phyloP scores from a whole-genome alignment of 2,329 filamentous ascomycete species.

The Diplocarpon rosae region DNA sequence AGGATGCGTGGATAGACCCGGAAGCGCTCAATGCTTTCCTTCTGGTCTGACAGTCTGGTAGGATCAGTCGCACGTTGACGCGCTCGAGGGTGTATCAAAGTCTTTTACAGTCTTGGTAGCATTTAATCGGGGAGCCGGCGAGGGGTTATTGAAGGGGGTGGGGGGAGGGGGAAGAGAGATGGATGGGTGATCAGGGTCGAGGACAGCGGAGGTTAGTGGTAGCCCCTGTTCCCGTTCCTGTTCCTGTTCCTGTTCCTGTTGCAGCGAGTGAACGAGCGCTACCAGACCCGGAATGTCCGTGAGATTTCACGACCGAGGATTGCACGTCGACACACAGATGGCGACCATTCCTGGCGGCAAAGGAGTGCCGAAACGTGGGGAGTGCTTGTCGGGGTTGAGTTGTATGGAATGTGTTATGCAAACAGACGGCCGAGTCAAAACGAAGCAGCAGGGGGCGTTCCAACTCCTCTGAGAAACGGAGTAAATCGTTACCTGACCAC shows the following conservation, averaged over 20 bases:
- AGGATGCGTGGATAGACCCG: slow-evolving; percentile 4
- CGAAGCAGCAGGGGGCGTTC: slow-evolving; percentile 2
- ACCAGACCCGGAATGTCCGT: slow-evolving; percentile 5
- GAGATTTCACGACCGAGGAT: background rate
- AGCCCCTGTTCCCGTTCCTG: background rate
- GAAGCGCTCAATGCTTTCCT: background rate
- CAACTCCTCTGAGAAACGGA: slow-evolving; percentile 8
- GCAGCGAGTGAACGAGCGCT: background rate
- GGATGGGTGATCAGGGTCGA: background rate
- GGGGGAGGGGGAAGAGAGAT: background rate
- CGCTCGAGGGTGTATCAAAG: background rate
- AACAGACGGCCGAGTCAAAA: slow-evolving; percentile 7
- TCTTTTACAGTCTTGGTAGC: background rate
- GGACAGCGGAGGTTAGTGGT: background rate
- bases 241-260: background rate
- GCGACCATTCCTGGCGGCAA: slow-evolving; percentile 6
- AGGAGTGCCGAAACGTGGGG: slow-evolving; percentile 10
- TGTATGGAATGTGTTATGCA: slow-evolving; percentile 16
- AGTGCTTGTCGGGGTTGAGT: slow-evolving; percentile 3
- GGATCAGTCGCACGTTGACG: slow-evolving; percentile 5
- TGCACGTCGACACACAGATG: background rate
- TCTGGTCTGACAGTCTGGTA: background rate
- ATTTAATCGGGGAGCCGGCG: background rate
- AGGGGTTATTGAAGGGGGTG: background rate
- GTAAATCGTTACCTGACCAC: slow-evolving; percentile 12